phyloP scores from a whole-genome alignment of 306 rosid species.

The Cucurbita ficifolia region DNA sequence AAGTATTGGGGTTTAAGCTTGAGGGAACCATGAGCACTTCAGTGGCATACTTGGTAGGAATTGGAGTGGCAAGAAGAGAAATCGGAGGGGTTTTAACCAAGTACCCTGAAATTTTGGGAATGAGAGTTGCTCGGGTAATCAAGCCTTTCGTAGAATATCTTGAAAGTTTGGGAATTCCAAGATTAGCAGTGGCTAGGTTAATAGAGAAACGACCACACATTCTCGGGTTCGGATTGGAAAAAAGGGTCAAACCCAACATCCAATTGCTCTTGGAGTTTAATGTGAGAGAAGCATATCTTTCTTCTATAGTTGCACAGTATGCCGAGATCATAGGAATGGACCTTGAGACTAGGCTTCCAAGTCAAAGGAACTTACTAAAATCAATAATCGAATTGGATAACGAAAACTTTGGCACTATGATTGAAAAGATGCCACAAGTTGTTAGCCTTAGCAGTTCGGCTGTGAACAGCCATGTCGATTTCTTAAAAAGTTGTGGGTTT shows the following conservation, averaged over 20 bases:
- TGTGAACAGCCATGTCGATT: conserved; percentile 62
- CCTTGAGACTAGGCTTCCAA: conserved; percentile 45
- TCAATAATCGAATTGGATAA: conserved; percentile 41
- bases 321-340: conserved; percentile 81
- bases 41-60: conserved; percentile 79
- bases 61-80: conserved; percentile 85
- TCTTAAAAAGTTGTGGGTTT: conserved; percentile 63
- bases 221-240: conserved; percentile 67
- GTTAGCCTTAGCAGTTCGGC: conserved; percentile 60
- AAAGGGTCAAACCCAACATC: conserved; percentile 67
- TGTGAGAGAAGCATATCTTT: conserved; percentile 37
- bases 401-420: conserved; percentile 59
- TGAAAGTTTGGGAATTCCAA: conserved; percentile 74
- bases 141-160: conserved; percentile 89
- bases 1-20: conserved; percentile 79
- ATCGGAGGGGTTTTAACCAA: conserved; percentile 71
- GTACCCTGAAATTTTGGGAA: conserved; percentile 84
- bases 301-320: conserved; percentile 71
- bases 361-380: conserved; percentile 44
- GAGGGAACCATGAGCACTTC: conserved; percentile 99
- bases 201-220: conserved; percentile 80
- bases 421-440: conserved; percentile 92
- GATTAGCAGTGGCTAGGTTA: conserved; percentile 74
- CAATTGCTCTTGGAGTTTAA: conserved; percentile 62
- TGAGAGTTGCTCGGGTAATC: conserved; percentile 81